Percentiles rank a stretch among this genome's conserved stretches.
These are phyloP conservation scores for Hyaloscypha bicolor DNA, from an alignment of 495 filamentous ascomycete species.

Conservation along the genomic window DNA sequence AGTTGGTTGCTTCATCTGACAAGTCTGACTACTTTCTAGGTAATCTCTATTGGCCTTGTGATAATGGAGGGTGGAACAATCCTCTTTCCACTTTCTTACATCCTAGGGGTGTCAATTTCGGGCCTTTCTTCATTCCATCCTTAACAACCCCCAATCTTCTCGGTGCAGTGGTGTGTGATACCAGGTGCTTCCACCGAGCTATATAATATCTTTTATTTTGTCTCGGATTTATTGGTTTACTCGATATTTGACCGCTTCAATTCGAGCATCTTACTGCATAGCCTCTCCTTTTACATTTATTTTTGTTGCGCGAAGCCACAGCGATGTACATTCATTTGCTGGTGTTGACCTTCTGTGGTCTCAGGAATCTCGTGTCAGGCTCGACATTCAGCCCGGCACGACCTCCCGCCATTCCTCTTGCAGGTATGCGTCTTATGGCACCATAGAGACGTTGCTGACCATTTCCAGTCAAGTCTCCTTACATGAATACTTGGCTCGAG, in stretches of 20 bases:
- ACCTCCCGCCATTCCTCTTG: slow-evolving; percentile 77
- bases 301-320: background rate
- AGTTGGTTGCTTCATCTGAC: background rate
- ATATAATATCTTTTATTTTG: background rate
- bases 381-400: slow-evolving; percentile 49
- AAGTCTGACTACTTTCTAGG: background rate
- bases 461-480: slow-evolving; percentile 70
- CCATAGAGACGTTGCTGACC: background rate
- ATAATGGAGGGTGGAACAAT: background rate
- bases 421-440: slow-evolving; percentile 27
- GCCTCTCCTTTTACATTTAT: background rate
- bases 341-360: background rate
- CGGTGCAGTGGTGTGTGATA: background rate
- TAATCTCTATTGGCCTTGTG: background rate
- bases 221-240: background rate
- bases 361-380: background rate
- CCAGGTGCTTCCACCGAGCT: background rate
- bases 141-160: background rate
- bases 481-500: slow-evolving; percentile 78
- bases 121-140: background rate
- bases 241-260: background rate
- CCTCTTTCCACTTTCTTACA: background rate
- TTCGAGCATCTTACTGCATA: background rate
- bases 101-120: background rate
- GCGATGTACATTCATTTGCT: slow-evolving; percentile 12